Evolutionary conservation across 441 rosid species (phyloP).

Genomic region (Populus trichocarpa): DNA sequence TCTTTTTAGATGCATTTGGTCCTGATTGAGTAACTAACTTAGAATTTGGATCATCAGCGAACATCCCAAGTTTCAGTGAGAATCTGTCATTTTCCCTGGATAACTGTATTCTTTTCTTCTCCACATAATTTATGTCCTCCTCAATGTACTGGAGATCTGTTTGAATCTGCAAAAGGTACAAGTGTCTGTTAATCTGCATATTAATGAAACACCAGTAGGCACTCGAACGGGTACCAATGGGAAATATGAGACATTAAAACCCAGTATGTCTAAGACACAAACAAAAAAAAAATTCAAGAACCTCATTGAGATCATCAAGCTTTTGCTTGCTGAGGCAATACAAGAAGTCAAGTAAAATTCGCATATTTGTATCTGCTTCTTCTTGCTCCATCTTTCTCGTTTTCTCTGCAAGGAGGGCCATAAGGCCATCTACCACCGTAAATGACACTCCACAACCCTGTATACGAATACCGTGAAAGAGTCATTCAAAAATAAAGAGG

Average conservation of each 20-base stretch:
- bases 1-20: slow-evolving; percentile 55
- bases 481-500: neutral
- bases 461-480: slow-evolving; percentile 28
- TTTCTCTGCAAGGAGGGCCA: slow-evolving; percentile 63
- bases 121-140: slow-evolving; percentile 70
- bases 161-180: slow-evolving; percentile 46
- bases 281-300: slow-evolving; percentile 15
- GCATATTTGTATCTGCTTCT: slow-evolving; percentile 86
- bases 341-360: slow-evolving; percentile 74
- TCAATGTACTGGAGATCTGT: slow-evolving; percentile 68
- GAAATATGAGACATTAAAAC: too few relatives aligned
- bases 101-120: slow-evolving; percentile 66
- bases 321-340: slow-evolving; percentile 75
- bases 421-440: slow-evolving; percentile 63
- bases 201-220: neutral
- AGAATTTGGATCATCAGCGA: slow-evolving; percentile 55
- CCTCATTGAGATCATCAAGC: slow-evolving; percentile 73
- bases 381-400: slow-evolving; percentile 83
- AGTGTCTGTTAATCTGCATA: neutral
- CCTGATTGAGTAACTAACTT: slow-evolving; percentile 53
- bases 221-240: neutral
- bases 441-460: slow-evolving; percentile 70
- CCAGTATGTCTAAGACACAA: too few relatives aligned
- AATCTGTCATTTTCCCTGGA: slow-evolving; percentile 56
- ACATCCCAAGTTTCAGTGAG: slow-evolving; percentile 66